A percentile compares a stretch with the other conserved stretches of the same genome.
Conservation (phyloP, 179 eudicot genomes). For the Vitellaria paradoxa region DNA sequence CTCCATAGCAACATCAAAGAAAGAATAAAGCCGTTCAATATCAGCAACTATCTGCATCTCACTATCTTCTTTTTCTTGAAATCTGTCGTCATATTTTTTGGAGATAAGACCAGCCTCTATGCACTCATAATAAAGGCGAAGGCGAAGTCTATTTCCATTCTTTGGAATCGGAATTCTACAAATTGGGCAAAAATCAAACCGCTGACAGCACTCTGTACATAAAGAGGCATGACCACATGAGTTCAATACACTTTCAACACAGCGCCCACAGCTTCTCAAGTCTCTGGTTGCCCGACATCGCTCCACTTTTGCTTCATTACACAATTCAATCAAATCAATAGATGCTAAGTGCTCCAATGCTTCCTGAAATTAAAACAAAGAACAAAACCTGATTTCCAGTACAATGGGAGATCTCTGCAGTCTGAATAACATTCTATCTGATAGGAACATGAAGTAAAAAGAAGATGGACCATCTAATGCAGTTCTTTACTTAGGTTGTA, state of each 20-base stretch:
- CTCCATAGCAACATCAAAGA: constrained; percentile 94
- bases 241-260: constrained; percentile 62
- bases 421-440: not conserved
- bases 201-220: constrained; percentile 89
- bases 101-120: constrained; percentile 86
- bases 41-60: constrained; percentile 60
- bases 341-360: constrained; percentile 83
- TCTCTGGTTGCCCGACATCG: constrained; percentile 95
- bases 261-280: constrained; percentile 88
- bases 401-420: not conserved
- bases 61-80: constrained; percentile 57
- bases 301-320: constrained; percentile 94
- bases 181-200: constrained; percentile 86
- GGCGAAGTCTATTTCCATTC: constrained; percentile 53
- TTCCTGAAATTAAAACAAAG: constrained; percentile 53
- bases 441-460: not conserved
- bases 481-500: not conserved
- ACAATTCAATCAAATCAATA: constrained; percentile 80
- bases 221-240: constrained; percentile 96
- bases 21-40: constrained; percentile 76
- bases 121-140: constrained; percentile 91
- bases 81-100: constrained; percentile 55
- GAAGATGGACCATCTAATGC: not conserved
- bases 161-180: constrained; percentile 71
- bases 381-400: not conserved